phyloP scores from a whole-genome alignment of 1,284 basidiomycete species.

The Agroathelia rolfsii region DNA sequence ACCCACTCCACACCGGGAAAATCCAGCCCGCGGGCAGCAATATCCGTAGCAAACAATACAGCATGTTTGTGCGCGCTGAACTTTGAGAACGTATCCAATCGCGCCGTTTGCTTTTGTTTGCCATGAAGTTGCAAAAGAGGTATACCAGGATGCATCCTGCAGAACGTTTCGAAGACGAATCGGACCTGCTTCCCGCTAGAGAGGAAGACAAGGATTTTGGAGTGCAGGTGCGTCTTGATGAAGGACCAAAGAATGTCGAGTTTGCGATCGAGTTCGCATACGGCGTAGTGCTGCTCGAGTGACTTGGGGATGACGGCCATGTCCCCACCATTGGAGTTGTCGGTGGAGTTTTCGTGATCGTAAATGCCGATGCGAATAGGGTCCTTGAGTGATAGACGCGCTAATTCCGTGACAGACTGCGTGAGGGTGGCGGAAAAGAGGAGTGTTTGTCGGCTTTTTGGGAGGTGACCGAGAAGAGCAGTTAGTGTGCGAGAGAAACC shows the following conservation, averaged over 20 bases:
- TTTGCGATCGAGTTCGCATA: constrained; percentile 81
- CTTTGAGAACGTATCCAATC: constrained; percentile 73
- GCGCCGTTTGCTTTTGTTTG: constrained; percentile 91
- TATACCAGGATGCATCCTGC: constrained; percentile 89
- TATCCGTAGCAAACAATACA: constrained; percentile 91
- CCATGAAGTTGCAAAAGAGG: constrained; percentile 91
- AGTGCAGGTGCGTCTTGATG: constrained; percentile 88
- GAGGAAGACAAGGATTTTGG: constrained; percentile 90
- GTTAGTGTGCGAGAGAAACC: constrained; percentile 86
- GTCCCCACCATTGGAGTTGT: constrained; percentile 25
- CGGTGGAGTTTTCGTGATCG: constrained; percentile 27
- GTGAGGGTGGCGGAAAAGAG: constrained; percentile 98
- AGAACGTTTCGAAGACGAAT: constrained; percentile 95
- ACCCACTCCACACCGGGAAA: constrained; percentile 99
- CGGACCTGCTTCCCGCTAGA: constrained; percentile 96
- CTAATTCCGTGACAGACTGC: constrained; percentile 82
- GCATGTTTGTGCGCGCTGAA: constrained; percentile 77
- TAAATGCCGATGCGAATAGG: constrained; percentile 72
- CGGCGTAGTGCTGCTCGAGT: constrained; percentile 86
- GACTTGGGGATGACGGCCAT: constrained; percentile 50
- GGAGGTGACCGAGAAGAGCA: constrained; percentile 84
- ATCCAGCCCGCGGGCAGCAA: constrained; percentile 93
- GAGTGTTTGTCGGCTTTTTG: constrained; percentile 82
- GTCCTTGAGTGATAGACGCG: constrained; percentile 80
- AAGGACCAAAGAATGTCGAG: constrained; percentile 92